phyloP scores from a whole-genome alignment of 2,329 filamentous ascomycete genomes.

The Periconia macrospinosa region DNA sequence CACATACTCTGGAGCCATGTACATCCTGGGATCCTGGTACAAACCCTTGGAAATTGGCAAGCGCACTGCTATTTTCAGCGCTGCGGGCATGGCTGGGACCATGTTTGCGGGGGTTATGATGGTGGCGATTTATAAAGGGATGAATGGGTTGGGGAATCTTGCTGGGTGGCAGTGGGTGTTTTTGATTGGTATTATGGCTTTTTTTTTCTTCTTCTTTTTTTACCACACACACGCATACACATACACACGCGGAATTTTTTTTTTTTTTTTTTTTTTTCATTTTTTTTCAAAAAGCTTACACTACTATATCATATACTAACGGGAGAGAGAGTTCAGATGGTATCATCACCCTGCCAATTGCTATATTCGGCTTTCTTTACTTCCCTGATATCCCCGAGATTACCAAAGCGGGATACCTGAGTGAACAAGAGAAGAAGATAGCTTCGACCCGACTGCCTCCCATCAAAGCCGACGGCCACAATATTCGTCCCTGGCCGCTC shows the following conservation, averaged over 20 bases:
- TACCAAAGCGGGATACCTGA: constrained; percentile 14
- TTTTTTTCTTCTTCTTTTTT: too few species aligned
- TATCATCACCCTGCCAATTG: constrained; percentile 25
- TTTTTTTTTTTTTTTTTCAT: too few species aligned
- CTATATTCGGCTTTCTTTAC: constrained; percentile 23
- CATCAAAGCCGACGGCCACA: constrained; percentile 22
- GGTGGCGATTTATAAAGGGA: constrained; percentile 26
- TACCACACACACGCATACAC: too few species aligned
- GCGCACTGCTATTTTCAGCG: constrained; percentile 27
- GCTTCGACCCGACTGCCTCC: constrained; percentile 22
- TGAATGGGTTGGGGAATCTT: constrained; percentile 19
- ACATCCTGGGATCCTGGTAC: constrained; percentile 29
- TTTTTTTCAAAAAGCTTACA: too few species aligned
- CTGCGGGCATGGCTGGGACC: constrained; percentile 22
- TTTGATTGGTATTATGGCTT: constrained; percentile 19
- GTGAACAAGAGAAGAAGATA: constrained; percentile 17
- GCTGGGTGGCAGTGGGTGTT: constrained; percentile 32
- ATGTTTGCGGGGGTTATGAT: constrained; percentile 33
- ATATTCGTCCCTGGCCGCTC: constrained; percentile 19
- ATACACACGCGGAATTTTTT: too few species aligned
- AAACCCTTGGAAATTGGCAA: constrained; percentile 28
- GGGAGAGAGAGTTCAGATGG: too few species aligned
- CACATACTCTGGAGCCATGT: constrained; percentile 24
- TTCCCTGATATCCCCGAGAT: constrained; percentile 27
- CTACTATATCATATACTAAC: too few species aligned